Conservation (phyloP, 2,329 filamentous ascomycete species). For the Pseudogymnoascus sp. region DNA sequence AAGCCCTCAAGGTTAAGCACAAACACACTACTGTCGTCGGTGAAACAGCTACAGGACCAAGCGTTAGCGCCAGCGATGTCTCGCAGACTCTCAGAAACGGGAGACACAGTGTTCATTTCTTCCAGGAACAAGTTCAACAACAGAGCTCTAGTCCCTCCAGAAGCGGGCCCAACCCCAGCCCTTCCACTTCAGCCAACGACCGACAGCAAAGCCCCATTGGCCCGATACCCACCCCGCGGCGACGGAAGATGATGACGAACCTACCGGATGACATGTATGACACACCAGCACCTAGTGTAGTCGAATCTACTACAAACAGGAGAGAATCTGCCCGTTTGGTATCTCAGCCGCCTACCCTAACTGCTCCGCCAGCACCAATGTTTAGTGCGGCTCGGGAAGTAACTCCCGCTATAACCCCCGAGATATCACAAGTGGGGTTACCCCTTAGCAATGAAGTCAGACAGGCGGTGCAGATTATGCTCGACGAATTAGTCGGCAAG, state of each 20-base stretch:
- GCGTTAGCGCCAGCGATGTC: not conserved
- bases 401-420: not conserved
- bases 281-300: not conserved
- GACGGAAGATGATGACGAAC: not conserved
- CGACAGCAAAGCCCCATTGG: not conserved
- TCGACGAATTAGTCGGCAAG: not conserved
- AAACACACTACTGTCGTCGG: not conserved
- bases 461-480: not conserved
- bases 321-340: not conserved
- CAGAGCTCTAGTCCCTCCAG: not conserved
- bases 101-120: not conserved
- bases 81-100: not conserved
- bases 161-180: not conserved
- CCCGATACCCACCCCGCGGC: not conserved
- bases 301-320: not conserved
- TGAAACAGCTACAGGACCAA: not conserved
- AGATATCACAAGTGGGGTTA: not conserved
- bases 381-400: not conserved
- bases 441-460: not conserved
- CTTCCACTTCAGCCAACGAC: not conserved
- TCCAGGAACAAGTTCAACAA: not conserved
- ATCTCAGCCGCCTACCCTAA: not conserved
- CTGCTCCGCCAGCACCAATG: not conserved
- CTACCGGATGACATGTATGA: not conserved
- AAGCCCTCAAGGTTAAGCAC: not conserved